These are phyloP conservation scores for Ceratobasidium sp. DNA, from an alignment of 1,284 basidiomycete species.

Conservation along the genomic window DNA sequence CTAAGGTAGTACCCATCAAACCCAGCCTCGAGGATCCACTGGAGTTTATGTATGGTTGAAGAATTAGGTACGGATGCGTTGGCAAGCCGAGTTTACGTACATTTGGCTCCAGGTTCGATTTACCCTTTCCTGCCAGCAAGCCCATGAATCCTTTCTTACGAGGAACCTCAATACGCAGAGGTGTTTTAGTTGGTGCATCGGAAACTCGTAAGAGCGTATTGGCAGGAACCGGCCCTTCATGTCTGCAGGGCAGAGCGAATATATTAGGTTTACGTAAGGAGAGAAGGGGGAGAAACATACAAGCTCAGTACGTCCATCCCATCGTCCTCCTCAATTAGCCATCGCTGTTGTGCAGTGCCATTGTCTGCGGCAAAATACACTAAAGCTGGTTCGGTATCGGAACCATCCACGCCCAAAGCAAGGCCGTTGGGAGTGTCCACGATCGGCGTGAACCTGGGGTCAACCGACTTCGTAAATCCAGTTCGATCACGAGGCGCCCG, in stretches of 20 bases:
- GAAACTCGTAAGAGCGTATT: not conserved
- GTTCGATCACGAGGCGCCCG: not conserved
- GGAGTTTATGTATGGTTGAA: no score
- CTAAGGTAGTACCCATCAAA: slow-evolving; percentile 22
- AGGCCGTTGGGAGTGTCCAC: not conserved
- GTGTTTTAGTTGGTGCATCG: not conserved
- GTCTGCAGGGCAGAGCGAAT: not conserved
- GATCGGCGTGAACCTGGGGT: not conserved
- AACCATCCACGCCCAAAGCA: not conserved
- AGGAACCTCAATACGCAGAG: not conserved
- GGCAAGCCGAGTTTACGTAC: not conserved
- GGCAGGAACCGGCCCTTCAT: slow-evolving; percentile 3
- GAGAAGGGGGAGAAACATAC: not conserved
- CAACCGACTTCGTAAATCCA: not conserved
- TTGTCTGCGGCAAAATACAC: not conserved
- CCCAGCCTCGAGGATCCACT: slow-evolving; percentile 31
- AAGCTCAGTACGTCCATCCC: not conserved
- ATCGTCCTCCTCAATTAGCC: slow-evolving; percentile 24
- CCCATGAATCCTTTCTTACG: not conserved
- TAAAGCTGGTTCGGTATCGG: not conserved
- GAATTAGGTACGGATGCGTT: not conserved
- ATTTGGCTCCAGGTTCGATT: not conserved
- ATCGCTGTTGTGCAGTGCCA: not conserved
- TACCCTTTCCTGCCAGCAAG: not conserved
- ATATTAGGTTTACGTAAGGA: not conserved